Evolutionary conservation across 2,329 filamentous ascomycete species (phyloP).

Genomic region (Hypoxylon sp.): DNA sequence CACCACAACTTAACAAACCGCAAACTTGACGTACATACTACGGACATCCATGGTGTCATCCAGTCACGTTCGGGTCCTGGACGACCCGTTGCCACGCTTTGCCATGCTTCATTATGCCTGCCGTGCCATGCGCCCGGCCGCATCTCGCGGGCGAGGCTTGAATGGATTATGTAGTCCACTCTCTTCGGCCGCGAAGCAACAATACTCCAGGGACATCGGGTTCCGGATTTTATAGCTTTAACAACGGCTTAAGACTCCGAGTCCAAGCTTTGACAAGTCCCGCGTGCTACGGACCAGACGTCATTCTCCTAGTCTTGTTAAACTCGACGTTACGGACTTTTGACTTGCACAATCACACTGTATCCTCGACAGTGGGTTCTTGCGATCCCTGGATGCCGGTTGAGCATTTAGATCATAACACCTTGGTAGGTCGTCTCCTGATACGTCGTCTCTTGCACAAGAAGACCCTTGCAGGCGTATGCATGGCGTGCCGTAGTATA

Average conservation of each 20-base stretch:
- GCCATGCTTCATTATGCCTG: slow-evolving; percentile 26
- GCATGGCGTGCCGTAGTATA: slow-evolving; percentile 35
- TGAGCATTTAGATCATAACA: slow-evolving; percentile 33
- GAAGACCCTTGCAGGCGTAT: slow-evolving; percentile 40
- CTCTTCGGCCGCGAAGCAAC: slow-evolving; percentile 8
- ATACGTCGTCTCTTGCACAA: slow-evolving; percentile 21
- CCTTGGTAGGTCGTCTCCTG: slow-evolving; percentile 20
- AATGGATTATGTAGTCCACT: slow-evolving; percentile 18
- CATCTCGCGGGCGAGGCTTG: slow-evolving; percentile 29
- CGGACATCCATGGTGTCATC: slow-evolving; percentile 28
- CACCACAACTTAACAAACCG: slow-evolving; percentile 24
- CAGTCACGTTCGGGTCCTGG: slow-evolving; percentile 32
- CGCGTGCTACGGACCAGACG: slow-evolving; percentile 21
- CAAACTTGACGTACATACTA: slow-evolving; percentile 36
- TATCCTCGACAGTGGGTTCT: slow-evolving; percentile 26
- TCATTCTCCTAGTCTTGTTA: slow-evolving; percentile 30
- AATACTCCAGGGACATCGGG: slow-evolving; percentile 25
- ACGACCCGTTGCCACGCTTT: slow-evolving; percentile 28
- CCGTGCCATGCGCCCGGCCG: slow-evolving; percentile 30
- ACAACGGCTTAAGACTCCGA: slow-evolving; percentile 15
- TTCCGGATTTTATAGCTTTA: slow-evolving; percentile 24
- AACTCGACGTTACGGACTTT: slow-evolving; percentile 19
- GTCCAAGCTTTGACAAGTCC: slow-evolving; percentile 10
- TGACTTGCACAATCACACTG: slow-evolving; percentile 32
- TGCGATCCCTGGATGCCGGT: slow-evolving; percentile 28